phyloP scores from a whole-genome alignment of 768 basidiomycete species.

The Calocybe gangraenosa region DNA sequence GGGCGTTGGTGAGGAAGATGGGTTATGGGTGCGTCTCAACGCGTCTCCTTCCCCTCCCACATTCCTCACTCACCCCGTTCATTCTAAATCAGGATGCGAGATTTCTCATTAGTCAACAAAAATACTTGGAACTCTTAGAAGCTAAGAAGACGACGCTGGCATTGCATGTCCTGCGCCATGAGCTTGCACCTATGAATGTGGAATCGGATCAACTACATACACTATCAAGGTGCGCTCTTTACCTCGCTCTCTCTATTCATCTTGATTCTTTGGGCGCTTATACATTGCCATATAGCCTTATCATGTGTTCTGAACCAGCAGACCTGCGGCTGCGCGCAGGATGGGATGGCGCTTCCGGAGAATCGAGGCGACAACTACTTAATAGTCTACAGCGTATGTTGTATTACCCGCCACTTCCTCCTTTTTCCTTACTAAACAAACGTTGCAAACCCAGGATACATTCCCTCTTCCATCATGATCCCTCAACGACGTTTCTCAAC shows the following conservation, averaged over 20 bases:
- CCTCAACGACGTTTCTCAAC: slow-evolving; percentile 85
- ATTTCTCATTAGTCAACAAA: slow-evolving; percentile 91
- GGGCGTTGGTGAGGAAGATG: slow-evolving; percentile 65
- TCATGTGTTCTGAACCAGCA: slow-evolving; percentile 87
- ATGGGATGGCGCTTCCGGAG: slow-evolving; percentile 88
- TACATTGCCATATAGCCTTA: slow-evolving; percentile 53
- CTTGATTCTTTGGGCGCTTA: not conserved
- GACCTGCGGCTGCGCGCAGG: slow-evolving; percentile 77
- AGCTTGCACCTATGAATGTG: slow-evolving; percentile 78
- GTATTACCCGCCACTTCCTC: not conserved
- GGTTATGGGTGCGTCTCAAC: slow-evolving; percentile 53
- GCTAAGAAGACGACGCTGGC: slow-evolving; percentile 75
- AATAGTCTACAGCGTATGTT: slow-evolving; percentile 75
- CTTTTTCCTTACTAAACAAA: slow-evolving; percentile 5
- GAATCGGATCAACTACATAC: slow-evolving; percentile 81
- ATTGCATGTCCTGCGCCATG: slow-evolving; percentile 79
- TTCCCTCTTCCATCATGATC: slow-evolving; percentile 90
- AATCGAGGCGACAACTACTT: slow-evolving; percentile 74
- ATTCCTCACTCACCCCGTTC: not conserved
- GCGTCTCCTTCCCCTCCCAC: not conserved
- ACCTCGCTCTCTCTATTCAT: slow-evolving; percentile 2
- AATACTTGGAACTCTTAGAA: slow-evolving; percentile 92
- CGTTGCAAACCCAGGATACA: slow-evolving; percentile 53
- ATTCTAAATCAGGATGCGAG: slow-evolving; percentile 60
- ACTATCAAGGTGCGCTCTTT: slow-evolving; percentile 69